A percentile compares a stretch with the other conserved stretches of the same genome.
phyloP scores from a whole-genome alignment of 164 flowering plant species.

The Tetrastigma voinierianum region DNA sequence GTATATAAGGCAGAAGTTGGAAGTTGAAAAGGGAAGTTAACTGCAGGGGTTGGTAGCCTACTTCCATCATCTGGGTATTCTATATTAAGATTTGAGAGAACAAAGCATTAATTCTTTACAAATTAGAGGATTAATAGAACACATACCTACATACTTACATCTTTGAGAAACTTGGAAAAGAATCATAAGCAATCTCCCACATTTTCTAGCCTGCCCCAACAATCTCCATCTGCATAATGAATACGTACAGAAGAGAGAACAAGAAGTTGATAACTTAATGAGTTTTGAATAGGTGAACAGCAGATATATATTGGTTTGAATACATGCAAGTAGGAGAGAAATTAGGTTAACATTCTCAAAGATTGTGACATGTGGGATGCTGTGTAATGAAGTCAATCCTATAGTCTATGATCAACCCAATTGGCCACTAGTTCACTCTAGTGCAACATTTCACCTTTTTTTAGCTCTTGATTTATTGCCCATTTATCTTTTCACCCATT shows the following conservation, averaged over 20 bases:
- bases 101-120: too few relatives aligned
- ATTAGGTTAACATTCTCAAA: neutral
- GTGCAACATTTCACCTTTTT: too few relatives aligned
- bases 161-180: neutral
- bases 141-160: too few relatives aligned
- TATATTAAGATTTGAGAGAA: neutral
- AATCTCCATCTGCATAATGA: slow-evolving; percentile 1
- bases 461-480: too few relatives aligned
- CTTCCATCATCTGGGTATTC: slow-evolving; percentile 16
- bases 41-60: slow-evolving; percentile 41
- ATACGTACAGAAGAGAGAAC: neutral
- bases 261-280: neutral
- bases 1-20: neutral
- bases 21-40: slow-evolving; percentile 16
- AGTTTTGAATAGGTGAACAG: too few relatives aligned
- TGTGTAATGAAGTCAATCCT: neutral
- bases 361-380: neutral
- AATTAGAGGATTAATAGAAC: too few relatives aligned
- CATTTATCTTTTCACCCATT: too few relatives aligned
- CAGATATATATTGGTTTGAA: neutral
- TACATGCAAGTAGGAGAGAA: neutral
- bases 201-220: slow-evolving; percentile 1
- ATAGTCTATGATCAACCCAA: neutral
- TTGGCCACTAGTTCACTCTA: too few relatives aligned
- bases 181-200: neutral